These are phyloP conservation scores for Samsoniella hepiali DNA, from an alignment of 2,329 filamentous ascomycete species.

Conservation along the genomic window DNA sequence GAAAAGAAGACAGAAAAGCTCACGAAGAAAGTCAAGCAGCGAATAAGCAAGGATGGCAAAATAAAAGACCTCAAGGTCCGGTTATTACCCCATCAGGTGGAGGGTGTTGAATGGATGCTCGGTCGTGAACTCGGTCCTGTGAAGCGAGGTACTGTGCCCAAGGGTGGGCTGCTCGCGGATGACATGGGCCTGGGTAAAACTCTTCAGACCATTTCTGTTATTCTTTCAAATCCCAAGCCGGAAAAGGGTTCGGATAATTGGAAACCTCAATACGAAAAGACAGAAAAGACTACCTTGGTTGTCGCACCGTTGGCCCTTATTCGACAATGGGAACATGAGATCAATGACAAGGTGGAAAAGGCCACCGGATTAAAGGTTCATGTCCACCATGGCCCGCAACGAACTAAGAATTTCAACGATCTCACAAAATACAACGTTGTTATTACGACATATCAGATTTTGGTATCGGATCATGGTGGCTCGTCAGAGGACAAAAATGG, in stretches of 20 bases:
- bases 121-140: constrained; percentile 84
- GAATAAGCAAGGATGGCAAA: constrained; percentile 42
- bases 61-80: constrained; percentile 82
- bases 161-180: constrained; percentile 92
- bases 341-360: constrained; percentile 73
- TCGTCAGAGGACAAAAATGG: constrained; percentile 59
- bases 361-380: constrained; percentile 73
- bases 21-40: constrained; percentile 25
- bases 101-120: constrained; percentile 93
- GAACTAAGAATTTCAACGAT: constrained; percentile 74
- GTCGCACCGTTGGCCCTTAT: constrained; percentile 92
- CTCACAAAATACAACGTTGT: constrained; percentile 88
- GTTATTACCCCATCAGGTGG: constrained; percentile 88
- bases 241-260: constrained; percentile 53
- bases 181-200: constrained; percentile 98
- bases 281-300: constrained; percentile 80
- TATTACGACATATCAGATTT: constrained; percentile 93
- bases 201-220: constrained; percentile 84
- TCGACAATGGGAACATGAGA: constrained; percentile 94
- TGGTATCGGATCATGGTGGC: constrained; percentile 83
- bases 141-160: constrained; percentile 77
- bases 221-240: constrained; percentile 77
- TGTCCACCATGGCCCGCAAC: constrained; percentile 84
- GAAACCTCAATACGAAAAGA: constrained; percentile 64
- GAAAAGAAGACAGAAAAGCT: constrained; percentile 2